phyloP scores from a whole-genome alignment of 768 basidiomycete genomes.

The Trametes meyenii region DNA sequence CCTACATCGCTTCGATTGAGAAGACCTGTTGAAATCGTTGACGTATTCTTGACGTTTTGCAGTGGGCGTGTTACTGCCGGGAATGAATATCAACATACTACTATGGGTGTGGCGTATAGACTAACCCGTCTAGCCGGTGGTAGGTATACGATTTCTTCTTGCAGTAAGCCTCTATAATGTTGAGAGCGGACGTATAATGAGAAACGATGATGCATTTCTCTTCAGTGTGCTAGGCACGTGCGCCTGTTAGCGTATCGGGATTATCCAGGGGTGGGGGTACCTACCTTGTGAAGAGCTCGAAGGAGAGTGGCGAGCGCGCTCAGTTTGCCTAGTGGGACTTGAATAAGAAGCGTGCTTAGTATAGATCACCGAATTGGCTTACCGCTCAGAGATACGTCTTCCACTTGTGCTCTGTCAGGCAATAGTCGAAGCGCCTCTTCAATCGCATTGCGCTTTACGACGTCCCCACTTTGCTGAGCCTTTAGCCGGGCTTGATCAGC shows the following conservation, averaged over 20 bases:
- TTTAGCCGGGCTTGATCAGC: slow-evolving; percentile 60
- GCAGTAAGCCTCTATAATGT: slow-evolving; percentile 88
- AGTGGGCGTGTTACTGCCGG: slow-evolving; percentile 69
- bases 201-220: slow-evolving; percentile 97
- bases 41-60: slow-evolving; percentile 86
- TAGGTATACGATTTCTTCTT: slow-evolving; percentile 74
- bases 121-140: slow-evolving; percentile 85
- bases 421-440: slow-evolving; percentile 63
- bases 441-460: slow-evolving; percentile 51
- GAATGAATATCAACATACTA: slow-evolving; percentile 5
- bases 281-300: slow-evolving; percentile 57
- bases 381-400: slow-evolving; percentile 85
- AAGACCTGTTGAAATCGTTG: slow-evolving; percentile 82
- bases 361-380: slow-evolving; percentile 19
- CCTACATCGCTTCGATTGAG: slow-evolving; percentile 70
- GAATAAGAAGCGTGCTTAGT: background rate
- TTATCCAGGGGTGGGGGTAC: background rate
- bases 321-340: slow-evolving; percentile 63
- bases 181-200: slow-evolving; percentile 94
- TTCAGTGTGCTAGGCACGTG: slow-evolving; percentile 57
- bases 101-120: background rate
- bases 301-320: slow-evolving; percentile 68
- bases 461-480: slow-evolving; percentile 37
- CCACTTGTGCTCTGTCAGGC: slow-evolving; percentile 59
- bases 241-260: background rate